Evolutionary conservation across 2,329 filamentous ascomycete genomes (phyloP).

Genomic region (Dendrostoma leiphaemia): DNA sequence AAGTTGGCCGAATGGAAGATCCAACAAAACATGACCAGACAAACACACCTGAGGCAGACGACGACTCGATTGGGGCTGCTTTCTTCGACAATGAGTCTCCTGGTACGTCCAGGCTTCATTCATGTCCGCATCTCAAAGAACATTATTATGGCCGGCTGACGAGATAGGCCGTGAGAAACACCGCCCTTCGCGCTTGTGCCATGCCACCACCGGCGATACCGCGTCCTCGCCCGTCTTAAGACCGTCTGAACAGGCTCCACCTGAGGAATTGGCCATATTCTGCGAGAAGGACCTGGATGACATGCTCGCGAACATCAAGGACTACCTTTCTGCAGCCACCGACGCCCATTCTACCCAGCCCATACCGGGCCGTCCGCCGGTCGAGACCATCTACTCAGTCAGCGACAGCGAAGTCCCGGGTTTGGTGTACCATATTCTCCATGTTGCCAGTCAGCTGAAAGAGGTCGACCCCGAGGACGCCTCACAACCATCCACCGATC

Average conservation of each 20-base stretch:
- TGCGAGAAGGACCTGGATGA: neutral
- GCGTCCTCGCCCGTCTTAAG: neutral
- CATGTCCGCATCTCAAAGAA: neutral
- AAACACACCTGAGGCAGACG: no score
- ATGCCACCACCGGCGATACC: neutral
- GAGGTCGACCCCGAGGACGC: neutral
- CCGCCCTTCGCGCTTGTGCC: neutral
- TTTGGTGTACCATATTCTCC: neutral
- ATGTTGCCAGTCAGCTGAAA: neutral
- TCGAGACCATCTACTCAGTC: constrained; percentile 1
- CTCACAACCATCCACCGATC: neutral
- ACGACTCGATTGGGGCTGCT: no score
- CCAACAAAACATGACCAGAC: no score
- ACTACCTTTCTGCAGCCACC: neutral
- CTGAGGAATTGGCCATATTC: neutral
- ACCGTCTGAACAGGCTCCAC: neutral
- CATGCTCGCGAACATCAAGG: constrained; percentile 1
- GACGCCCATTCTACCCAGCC: neutral
- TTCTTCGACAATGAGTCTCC: no score
- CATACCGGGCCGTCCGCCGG: neutral
- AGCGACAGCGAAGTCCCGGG: constrained; percentile 2
- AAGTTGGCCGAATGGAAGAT: no score
- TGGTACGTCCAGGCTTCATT: neutral
- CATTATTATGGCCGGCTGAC: neutral
- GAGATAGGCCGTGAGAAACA: neutral